Percentiles rank a stretch among this genome's conserved stretches.
Evolutionary conservation across 306 rosid species (phyloP).

Genomic region (Quercus engelmannii): DNA sequence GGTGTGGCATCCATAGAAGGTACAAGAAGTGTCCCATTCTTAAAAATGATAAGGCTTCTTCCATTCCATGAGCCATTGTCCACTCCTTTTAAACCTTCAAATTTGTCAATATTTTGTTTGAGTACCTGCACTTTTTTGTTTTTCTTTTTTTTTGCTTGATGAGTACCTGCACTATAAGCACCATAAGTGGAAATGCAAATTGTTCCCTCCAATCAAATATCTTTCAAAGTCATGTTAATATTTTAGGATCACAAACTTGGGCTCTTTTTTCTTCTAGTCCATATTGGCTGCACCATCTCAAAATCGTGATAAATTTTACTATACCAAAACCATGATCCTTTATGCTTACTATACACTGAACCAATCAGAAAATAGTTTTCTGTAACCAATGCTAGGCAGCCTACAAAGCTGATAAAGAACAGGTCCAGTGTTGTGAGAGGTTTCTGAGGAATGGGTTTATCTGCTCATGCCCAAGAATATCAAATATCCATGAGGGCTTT

Average conservation of each 20-base stretch:
- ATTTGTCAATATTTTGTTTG: not conserved
- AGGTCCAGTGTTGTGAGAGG: not conserved
- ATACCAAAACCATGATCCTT: not conserved
- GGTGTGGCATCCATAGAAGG: too few relatives aligned
- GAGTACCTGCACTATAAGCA: not conserved
- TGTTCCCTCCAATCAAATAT: not conserved
- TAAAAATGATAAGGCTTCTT: not conserved
- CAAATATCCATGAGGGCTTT: not conserved
- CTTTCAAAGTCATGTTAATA: not conserved
- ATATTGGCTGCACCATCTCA: not conserved
- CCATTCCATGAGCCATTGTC: not conserved
- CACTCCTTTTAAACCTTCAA: not conserved
- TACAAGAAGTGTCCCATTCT: not conserved
- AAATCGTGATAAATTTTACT: not conserved
- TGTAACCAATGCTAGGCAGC: too few relatives aligned
- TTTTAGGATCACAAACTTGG: not conserved
- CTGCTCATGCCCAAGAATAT: not conserved
- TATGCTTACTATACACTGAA: not conserved
- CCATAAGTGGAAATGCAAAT: not conserved
- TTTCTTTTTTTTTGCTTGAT: too few relatives aligned
- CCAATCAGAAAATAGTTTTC: not conserved
- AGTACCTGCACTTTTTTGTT: not conserved
- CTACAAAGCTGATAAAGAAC: not conserved
- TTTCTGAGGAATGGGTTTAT: not conserved
- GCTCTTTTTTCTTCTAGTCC: not conserved